These are phyloP conservation scores for Rhodotorula sp. DNA, from an alignment of 1,284 basidiomycete species.

Conservation along the genomic window DNA sequence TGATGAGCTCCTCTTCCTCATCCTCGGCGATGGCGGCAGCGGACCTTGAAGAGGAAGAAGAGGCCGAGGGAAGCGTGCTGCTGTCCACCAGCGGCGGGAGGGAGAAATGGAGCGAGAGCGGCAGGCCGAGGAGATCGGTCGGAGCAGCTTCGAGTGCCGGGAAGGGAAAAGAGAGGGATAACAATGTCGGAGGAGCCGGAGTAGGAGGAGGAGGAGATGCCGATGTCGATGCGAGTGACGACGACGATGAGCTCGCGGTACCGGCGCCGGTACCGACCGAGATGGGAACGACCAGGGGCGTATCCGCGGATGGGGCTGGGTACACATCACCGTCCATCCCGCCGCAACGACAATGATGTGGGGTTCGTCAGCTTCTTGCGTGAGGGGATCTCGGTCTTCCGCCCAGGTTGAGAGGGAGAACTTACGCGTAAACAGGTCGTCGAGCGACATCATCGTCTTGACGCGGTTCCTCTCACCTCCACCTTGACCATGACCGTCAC, in stretches of 20 bases:
- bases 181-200: background rate
- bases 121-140: background rate
- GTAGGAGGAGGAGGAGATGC: background rate
- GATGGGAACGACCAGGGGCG: background rate
- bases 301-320: background rate
- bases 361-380: too few species aligned
- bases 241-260: background rate
- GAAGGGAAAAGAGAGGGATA: slow-evolving; percentile 1
- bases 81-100: background rate
- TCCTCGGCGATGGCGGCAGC: background rate
- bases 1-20: background rate
- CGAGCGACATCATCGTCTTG: slow-evolving; percentile 1
- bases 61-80: background rate
- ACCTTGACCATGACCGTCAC: background rate
- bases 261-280: background rate
- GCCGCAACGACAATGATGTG: too few species aligned
- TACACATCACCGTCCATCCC: background rate
- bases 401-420: background rate
- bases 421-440: slow-evolving; percentile 8
- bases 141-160: background rate
- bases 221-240: background rate
- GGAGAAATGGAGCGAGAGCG: background rate
- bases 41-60: background rate
- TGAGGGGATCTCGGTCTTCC: too few species aligned
- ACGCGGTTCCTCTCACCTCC: background rate